Base-by-base conservation (phyloP, 2,329 filamentous ascomycete species). In the Escovopsis sp. region DNA sequence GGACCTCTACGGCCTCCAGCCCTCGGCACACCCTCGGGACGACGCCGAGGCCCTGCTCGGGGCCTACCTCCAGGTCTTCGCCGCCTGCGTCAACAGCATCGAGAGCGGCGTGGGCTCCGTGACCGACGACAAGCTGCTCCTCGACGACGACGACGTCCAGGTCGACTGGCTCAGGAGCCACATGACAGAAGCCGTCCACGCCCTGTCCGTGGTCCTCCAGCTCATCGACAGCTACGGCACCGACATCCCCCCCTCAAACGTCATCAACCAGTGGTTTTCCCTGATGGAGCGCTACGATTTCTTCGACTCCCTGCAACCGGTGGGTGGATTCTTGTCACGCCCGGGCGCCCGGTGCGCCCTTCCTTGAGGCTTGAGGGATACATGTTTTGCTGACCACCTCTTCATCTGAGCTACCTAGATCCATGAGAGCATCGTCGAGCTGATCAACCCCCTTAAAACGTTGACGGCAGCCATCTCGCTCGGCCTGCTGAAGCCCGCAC, bases 261-360 rank as follows among this genome's bases (percentile, higher is more conserved):
- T 78, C 7, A 67, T 87, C 14, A 64, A 74, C 33, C 68, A 74
- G 48, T 94, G 86, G 86, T 86, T 88, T 51, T 64, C 70, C n/a
- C 63, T 88, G 39, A 79, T 88, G 68, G 66, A 72, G 35, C 66
- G 74, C 12, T 79, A 75, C 52, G 65, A 62, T 39, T 94, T 93
- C 54, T 72, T 95, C 48, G 74, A 81, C 43, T 65, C 68, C 9
- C 66, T 88, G 38, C 61, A 64, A 43, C 58, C 61, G 24, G 56
- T 62, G 43, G 33, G 57, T 54, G 7, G 3, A 20, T 20, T 20
- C 20, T 20, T 2, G 2, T 6, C 20, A 20, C 20, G 12, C 10
- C 37, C 12, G 24, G 15, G 20, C 27, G 2, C 14, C 20, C 5
- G 29, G 14, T 20, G 20, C 20, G n/a, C 20, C 20, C 20, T 6